Conservation (phyloP, 202 grass and related monocot species). For the Dendrocalamus latiflorus region DNA sequence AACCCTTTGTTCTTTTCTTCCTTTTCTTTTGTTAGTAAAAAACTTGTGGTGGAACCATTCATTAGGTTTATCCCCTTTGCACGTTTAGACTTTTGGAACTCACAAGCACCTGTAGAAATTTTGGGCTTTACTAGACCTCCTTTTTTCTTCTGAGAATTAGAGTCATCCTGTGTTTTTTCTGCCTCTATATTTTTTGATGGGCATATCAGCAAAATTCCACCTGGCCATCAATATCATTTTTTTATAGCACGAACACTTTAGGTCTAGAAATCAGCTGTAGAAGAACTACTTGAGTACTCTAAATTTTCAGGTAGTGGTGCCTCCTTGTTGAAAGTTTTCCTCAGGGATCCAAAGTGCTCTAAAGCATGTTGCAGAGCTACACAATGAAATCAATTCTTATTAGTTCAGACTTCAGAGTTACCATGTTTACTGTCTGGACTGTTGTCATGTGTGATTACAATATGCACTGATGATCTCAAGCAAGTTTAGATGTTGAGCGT, state of each 20-base stretch:
- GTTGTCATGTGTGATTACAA: neutral
- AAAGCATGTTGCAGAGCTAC: neutral
- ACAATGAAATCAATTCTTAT: neutral
- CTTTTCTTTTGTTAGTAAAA: neutral
- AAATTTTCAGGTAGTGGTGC: neutral
- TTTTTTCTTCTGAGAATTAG: neutral
- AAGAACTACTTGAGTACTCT: neutral
- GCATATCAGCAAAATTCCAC: neutral
- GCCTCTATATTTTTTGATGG: neutral
- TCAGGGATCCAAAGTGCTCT: neutral
- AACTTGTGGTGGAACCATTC: neutral
- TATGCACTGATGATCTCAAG: neutral
- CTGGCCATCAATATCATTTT: neutral
- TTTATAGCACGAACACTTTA: neutral
- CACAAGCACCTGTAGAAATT: neutral
- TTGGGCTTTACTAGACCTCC: neutral
- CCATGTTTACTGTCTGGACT: neutral
- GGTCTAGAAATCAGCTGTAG: neutral
- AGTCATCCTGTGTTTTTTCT: neutral
- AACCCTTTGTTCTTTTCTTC: neutral
- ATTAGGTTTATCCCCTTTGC: neutral
- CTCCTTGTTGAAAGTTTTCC: neutral
- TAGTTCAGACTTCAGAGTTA: neutral
- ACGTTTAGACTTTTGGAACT: neutral
- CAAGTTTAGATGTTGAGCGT: neutral